Evolutionary conservation across 1,139 yeast species (phyloP).

Genomic region (Blastobotrys niveus): DNA sequence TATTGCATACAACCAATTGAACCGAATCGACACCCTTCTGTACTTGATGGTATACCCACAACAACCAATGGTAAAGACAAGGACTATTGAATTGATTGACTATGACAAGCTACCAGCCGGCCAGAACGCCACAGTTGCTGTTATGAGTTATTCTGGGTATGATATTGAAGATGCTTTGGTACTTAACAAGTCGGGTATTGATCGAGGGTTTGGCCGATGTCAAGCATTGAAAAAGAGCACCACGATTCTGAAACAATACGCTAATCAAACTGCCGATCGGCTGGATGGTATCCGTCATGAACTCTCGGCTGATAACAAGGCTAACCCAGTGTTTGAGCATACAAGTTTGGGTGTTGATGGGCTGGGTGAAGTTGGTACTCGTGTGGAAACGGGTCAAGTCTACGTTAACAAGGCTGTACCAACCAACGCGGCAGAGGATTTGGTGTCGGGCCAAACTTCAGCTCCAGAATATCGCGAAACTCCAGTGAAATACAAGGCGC

Average conservation of each 20-base stretch:
- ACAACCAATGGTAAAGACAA: conserved; percentile 98
- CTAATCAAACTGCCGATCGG: conserved; percentile 89
- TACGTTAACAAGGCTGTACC: conserved; percentile 92
- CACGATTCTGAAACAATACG: conserved; percentile 79
- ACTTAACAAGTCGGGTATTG: conserved; percentile 84
- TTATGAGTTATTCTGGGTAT: conserved; percentile 97
- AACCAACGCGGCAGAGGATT: conserved; percentile 73
- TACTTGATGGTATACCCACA: conserved; percentile 97
- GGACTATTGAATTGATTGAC: conserved; percentile 90
- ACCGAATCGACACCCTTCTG: conserved; percentile 88
- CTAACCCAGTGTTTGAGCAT: conserved; percentile 72
- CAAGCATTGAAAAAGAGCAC: conserved; percentile 95
- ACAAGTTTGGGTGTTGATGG: conserved; percentile 90
- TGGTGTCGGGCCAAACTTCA: conserved; percentile 36
- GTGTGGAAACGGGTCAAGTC: conserved; percentile 86
- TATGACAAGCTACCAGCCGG: conserved; percentile 98
- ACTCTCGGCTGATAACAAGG: conserved; percentile 35
- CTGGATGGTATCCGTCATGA: conserved; percentile 88
- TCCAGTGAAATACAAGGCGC: conserved; percentile 87
- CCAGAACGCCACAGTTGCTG: conserved; percentile 97
- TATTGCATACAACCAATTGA: conserved; percentile 92
- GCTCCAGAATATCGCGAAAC: conserved; percentile 69
- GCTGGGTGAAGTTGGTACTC: conserved; percentile 90
- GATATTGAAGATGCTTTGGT: conserved; percentile 99
- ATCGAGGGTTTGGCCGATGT: conserved; percentile 97